phyloP scores from a whole-genome alignment of 1,139 yeast species.

The Saccharomyces hybrid region DNA sequence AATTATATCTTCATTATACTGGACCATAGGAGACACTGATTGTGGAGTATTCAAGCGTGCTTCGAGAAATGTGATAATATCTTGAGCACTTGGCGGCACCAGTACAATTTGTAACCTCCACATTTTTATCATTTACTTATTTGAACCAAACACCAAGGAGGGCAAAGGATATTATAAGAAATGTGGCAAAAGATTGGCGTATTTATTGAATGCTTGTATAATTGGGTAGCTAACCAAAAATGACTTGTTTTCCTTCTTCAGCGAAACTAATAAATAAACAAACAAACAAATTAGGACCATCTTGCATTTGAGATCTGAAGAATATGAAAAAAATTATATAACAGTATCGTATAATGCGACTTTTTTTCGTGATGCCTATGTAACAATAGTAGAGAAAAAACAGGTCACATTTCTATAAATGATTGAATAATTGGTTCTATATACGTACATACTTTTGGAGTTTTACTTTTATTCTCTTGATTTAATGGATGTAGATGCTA shows the following conservation, averaged over 20 bases:
- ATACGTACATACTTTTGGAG: background rate
- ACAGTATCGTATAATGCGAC: background rate
- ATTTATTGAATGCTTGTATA: background rate
- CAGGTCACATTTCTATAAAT: background rate
- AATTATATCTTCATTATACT: background rate
- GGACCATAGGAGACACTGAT: background rate
- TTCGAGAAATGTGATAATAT: background rate
- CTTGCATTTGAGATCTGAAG: slow-evolving; percentile 5
- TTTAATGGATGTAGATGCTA: background rate
- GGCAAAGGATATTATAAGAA: background rate
- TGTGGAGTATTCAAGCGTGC: background rate
- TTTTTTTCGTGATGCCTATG: background rate
- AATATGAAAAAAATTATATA: slow-evolving; percentile 4
- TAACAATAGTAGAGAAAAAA: background rate
- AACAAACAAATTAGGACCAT: background rate
- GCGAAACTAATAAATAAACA: background rate
- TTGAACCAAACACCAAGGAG: background rate
- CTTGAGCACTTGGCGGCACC: slow-evolving; percentile 20
- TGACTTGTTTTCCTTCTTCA: background rate
- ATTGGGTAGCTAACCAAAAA: background rate
- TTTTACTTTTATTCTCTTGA: background rate
- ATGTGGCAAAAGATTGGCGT: background rate
- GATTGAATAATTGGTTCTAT: background rate
- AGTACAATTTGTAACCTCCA: slow-evolving; percentile 23
- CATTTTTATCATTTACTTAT: slow-evolving; percentile 8